Base-by-base conservation (phyloP, 2,329 filamentous ascomycete genomes). In the Chrysoporthe austroafricana region DNA sequence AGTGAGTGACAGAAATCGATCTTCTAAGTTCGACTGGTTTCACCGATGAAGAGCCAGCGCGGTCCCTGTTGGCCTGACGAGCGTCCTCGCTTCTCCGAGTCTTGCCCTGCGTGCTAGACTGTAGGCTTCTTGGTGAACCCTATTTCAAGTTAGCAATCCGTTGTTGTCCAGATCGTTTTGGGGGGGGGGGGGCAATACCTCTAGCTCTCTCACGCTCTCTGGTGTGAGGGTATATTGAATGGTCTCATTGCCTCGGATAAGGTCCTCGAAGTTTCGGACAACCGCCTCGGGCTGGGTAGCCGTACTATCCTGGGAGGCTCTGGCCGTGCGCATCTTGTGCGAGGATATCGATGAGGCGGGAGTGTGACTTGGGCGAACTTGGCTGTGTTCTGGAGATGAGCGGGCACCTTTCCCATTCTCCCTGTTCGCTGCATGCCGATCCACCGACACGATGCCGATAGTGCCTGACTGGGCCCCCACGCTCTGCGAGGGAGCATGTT, bases 151-250 rank as follows among this genome's bases (percentile, higher is more conserved):
- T 66, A 70, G 66, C 62, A 63, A 21, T 9, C 52, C 26, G 21
- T n/a, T 34, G 54, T 8, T 18, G 4, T 6, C 11, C 6, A 13
- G 18, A 16, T 26, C n/a, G 44, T 11, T 39, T 32, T 26, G 26
- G 26, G 26, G 26, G 26, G 26, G 26, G 26, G 18, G 14, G 13
- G 32, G 61, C 48, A 44, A 44, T 80, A 92, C 90, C 77, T 92
- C 89, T 73, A 92, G 89, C 71, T 92, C 86, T 69, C 91, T 89
- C 86, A 95, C 92, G 72, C 85, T 92, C 74, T 91, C 89, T 0
- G 92, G 92, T 0, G 92, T 96, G 39, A 95, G 82, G 1, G 92
- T 95, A 76, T 91, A 95, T 73, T 92, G 92, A 56, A 95, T 89
- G 1, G 92, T 95, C 75, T 94, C 88, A 73, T 93, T 90, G 76